Evolutionary conservation across 2,329 filamentous ascomycete genomes (phyloP).

Genomic region (Fusarium penzigii): DNA sequence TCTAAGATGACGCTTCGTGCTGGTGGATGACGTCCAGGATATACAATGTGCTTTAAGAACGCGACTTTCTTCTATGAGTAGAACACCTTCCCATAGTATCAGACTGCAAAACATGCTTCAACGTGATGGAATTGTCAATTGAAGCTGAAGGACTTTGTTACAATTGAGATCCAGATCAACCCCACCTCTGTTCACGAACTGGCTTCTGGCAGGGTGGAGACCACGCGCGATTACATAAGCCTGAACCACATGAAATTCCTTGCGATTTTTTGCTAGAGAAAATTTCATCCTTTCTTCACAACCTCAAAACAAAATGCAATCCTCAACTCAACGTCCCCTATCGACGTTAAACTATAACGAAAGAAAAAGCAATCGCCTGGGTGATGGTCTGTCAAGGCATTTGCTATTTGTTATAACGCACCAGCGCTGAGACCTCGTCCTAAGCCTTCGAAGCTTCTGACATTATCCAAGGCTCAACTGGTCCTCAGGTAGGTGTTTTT

Average conservation of each 20-base stretch:
- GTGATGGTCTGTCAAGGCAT: not conserved
- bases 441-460: not conserved
- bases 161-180: no score
- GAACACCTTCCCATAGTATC: no score
- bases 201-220: slow-evolving; percentile 1
- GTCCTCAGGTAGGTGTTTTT: slow-evolving; percentile 5
- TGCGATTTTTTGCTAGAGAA: not conserved
- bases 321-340: not conserved
- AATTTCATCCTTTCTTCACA: not conserved
- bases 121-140: no score
- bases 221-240: not conserved
- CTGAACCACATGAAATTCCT: not conserved
- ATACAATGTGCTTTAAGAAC: no score
- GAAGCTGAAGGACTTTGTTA: no score
- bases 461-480: not conserved
- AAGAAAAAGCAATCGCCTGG: no score
- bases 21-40: no score
- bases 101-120: no score
- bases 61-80: no score
- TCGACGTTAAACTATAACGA: no score
- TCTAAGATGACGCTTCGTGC: no score
- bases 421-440: not conserved
- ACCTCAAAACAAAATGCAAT: not conserved
- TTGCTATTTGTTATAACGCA: not conserved
- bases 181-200: no score